Conservation (phyloP, 2,329 filamentous ascomycete genomes). For the Ceratocystis colombiana region DNA sequence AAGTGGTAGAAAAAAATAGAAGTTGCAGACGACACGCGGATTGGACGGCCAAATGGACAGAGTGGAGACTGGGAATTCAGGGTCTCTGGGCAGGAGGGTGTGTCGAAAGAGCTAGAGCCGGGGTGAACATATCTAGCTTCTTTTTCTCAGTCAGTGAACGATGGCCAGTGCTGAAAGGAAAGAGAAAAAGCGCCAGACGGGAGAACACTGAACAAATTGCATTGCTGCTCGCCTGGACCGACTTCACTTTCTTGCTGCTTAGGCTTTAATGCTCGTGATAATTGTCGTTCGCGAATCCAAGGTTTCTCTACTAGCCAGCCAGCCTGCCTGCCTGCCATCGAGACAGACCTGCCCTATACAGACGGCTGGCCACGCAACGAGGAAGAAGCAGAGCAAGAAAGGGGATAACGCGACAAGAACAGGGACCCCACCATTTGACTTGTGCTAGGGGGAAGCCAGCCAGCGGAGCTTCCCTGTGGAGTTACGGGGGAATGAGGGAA, state of each 20-base stretch:
- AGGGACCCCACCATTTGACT: not conserved
- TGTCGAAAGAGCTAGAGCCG: not conserved
- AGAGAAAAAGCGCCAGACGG: not conserved
- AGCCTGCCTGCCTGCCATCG: too few relatives aligned
- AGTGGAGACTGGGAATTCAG: conserved; percentile 6
- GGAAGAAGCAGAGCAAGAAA: too few relatives aligned
- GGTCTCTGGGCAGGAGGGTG: not conserved
- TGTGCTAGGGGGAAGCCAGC: not conserved
- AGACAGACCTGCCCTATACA: too few relatives aligned
- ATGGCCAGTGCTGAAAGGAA: conserved; percentile 1
- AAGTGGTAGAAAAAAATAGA: conserved; percentile 16
- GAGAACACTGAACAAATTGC: not conserved
- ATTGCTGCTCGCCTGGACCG: too few relatives aligned
- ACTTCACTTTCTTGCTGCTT: too few relatives aligned
- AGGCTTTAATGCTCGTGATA: too few relatives aligned
- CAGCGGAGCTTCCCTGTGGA: not conserved
- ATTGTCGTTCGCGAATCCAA: too few relatives aligned
- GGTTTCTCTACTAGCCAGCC: too few relatives aligned
- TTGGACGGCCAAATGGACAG: conserved; percentile 3
- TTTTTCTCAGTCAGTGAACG: not conserved
- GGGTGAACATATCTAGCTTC: not conserved
- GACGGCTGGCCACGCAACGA: too few relatives aligned
- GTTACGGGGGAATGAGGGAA: not conserved
- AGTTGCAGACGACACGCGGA: conserved; percentile 15
- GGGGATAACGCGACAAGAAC: not conserved